A percentile compares a stretch with the other conserved stretches of the same genome.
These are phyloP conservation scores for Lentinus polychrous DNA, from an alignment of 1,284 basidiomycete genomes.

Conservation along the genomic window DNA sequence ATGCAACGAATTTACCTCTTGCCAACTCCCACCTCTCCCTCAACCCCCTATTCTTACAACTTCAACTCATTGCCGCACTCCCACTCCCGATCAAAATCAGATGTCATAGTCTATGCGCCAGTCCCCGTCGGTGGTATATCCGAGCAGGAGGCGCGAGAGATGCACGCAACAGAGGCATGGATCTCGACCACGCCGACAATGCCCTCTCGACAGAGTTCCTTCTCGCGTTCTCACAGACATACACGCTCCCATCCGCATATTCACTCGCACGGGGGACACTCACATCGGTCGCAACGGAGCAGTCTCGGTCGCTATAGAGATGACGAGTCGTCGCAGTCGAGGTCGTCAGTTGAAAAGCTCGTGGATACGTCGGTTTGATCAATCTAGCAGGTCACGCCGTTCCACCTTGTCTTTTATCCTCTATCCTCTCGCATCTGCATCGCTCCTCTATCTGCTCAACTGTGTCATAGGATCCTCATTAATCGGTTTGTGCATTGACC, in stretches of 20 bases:
- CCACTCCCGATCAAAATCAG: constrained; percentile 13
- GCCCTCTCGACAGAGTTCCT: constrained; percentile 20
- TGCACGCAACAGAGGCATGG: constrained; percentile 63
- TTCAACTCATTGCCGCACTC: constrained; percentile 2
- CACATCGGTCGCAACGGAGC: constrained; percentile 38
- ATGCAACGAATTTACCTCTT: constrained; percentile 53
- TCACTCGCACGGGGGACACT: constrained; percentile 31
- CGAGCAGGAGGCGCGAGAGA: constrained; percentile 42
- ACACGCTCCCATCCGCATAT: constrained; percentile 15
- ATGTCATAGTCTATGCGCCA: constrained; percentile 57
- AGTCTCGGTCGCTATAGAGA: constrained; percentile 13
- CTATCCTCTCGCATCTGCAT: not conserved
- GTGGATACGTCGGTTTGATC: constrained; percentile 5
- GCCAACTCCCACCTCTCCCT: constrained; percentile 27
- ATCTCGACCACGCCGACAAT: constrained; percentile 25
- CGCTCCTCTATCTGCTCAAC: not conserved
- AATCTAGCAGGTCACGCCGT: not conserved
- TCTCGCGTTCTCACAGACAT: constrained; percentile 17
- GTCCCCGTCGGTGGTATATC: constrained; percentile 50
- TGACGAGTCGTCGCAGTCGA: not conserved
- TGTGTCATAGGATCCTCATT: not conserved
- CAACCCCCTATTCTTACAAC: constrained; percentile 11
- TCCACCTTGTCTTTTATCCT: not conserved
- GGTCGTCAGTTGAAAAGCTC: constrained; percentile 9
- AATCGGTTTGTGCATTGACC: not conserved